Evolutionary conservation across 2,329 filamentous ascomycete species (phyloP), one percentile per base, ranked within the genome.

Genomic region (Paecilomyces fulvus): DNA sequence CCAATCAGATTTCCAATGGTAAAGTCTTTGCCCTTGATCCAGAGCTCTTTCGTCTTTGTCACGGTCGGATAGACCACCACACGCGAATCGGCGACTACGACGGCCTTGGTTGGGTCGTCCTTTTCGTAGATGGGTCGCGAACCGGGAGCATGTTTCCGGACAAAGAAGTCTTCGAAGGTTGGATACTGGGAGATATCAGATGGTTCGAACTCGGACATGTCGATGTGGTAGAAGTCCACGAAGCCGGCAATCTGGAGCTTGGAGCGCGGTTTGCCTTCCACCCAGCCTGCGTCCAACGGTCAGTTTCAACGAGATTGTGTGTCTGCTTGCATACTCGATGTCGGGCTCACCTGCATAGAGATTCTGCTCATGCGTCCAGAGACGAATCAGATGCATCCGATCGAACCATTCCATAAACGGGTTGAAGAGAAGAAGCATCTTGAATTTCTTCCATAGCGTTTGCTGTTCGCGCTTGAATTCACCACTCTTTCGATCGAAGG

Each of bases 11-110:
- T 71, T 10, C 67, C 64, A 49, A 79, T 70, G 6, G 68, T 73
- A 59, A 78, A 78, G 43, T 75, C 65, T n/a, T 61, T 64, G 1
- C 75, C 75, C 58, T 78, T 77, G 58, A 78, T 75, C 75, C 75
- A 77, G 31, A 75, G 61, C 49, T 60, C 65, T 54, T 65, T 65
- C 3, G 67, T 67, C 51, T 67, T 61, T 6, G 64, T 61, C 9
- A 76, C 66, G 6, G 66, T 67, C 3, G 67, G 61, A 59, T 72
- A 75, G 1, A 68, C 65, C 3, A 75, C 71, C 17, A 71, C 64
- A 3, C 72, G 66, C n/a, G 64, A 71, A 63, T 76, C 72, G 11
- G 72, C 66, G 10, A 73, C 68, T 0, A 68, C 59, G 0, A 71
- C 64, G 0, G 73, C 73, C 0, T 60, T 58, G 0, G 59, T 64